Base-by-base conservation (phyloP, 2,329 filamentous ascomycete genomes). In the Zymoseptoria ardabiliae region DNA sequence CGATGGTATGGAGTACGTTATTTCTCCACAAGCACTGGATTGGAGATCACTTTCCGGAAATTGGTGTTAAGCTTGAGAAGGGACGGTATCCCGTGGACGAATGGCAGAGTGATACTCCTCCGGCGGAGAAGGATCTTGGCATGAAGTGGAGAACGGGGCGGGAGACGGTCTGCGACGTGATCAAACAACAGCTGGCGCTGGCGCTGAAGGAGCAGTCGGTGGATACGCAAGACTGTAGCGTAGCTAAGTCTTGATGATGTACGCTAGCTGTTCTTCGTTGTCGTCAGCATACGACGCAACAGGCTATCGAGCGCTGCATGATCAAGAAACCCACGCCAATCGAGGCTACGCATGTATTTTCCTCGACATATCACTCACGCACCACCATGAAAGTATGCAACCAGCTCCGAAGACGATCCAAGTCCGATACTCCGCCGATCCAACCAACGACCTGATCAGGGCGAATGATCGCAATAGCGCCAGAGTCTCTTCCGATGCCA, bases 11-110 rank as follows among this genome's bases (percentile, higher is more conserved):
- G 63, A 62, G 35, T 67, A 66, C 54, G 56, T 61, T 8, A 28
- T 61, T 4, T 58, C 56, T n/a, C 23, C 54, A 10, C 54, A 35
- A 7, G 28, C 19, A 0, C 61, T 62, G 21, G 58, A 60, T 2
- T 70, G 69, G 67, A 53, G 22, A 64, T 52, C 59, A 61, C 28
- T 69, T 65, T 52, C 65, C 65, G 2, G 23, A 55, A 3, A 22
- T 68, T 1, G 56, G 55, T 4, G 58, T 57, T 13, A 63, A 63
- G 50, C 17, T 66, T 41, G 30, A 59, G 21, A 21, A 55, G 17
- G 56, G 55, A 6, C 30, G 53, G 55, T 59, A 0, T 52, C 50
- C 28, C 55, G 59, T 30, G 45, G 58, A 53, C n/a, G 50, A 56
- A 48, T 58, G 58, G 25, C 50, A 52, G 6, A 25, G 62, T 4